These are phyloP conservation scores for Zygnema cylindricum DNA, from an alignment of 139 green algal species.

Conservation along the genomic window DNA sequence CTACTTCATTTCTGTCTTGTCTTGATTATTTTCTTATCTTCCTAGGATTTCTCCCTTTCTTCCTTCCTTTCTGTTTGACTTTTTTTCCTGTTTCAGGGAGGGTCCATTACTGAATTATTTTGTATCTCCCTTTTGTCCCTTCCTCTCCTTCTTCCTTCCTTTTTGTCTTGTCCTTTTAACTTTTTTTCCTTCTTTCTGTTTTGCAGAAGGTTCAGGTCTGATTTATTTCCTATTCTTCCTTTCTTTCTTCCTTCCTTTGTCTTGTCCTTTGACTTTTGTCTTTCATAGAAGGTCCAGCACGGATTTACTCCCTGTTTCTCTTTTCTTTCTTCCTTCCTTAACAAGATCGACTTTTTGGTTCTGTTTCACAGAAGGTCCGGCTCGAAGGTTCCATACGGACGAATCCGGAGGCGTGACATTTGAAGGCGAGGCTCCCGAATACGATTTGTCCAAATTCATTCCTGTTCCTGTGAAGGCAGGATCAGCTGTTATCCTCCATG, in stretches of 20 bases:
- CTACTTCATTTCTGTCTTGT: too few species aligned
- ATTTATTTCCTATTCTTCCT: neutral
- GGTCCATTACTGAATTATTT: too few species aligned
- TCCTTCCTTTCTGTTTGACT: too few species aligned
- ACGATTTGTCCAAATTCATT: constrained; percentile 61
- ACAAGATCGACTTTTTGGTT: neutral
- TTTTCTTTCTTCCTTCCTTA: neutral
- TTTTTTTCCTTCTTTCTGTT: neutral
- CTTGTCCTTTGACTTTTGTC: neutral
- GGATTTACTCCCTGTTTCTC: too few species aligned
- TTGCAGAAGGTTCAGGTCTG: neutral
- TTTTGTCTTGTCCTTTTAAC: neutral
- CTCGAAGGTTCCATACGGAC: constrained; percentile 6
- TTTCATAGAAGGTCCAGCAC: too few species aligned
- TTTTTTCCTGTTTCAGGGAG: too few species aligned
- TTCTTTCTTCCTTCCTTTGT: constrained; percentile 5
- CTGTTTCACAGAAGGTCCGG: constrained; percentile 4
- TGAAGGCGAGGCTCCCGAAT: constrained; percentile 31
- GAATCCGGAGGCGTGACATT: constrained; percentile 23
- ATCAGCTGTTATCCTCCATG: constrained; percentile 61
- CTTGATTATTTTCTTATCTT: too few species aligned
- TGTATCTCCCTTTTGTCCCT: neutral
- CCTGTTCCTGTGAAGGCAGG: constrained; percentile 59
- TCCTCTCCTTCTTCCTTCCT: neutral
- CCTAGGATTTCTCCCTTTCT: too few species aligned